A percentile compares a stretch with the other conserved stretches of the same genome.
phyloP scores from a whole-genome alignment of 2,329 filamentous ascomycete genomes.

The Hypoxylon sp. region DNA sequence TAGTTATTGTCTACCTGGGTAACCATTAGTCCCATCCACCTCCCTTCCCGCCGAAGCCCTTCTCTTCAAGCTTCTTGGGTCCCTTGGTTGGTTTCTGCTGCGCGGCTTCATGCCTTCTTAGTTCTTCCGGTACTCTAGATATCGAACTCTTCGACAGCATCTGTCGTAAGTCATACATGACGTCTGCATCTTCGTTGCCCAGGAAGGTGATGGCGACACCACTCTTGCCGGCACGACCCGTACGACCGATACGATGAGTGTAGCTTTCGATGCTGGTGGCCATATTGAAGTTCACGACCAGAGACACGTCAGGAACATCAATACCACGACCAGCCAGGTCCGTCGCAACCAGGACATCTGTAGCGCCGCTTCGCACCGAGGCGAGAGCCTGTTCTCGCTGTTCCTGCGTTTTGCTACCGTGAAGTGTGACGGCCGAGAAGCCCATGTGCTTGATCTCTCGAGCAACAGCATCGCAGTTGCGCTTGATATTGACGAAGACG shows the following conservation, averaged over 20 bases:
- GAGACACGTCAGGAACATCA: slow-evolving; percentile 91
- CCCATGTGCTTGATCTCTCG: slow-evolving; percentile 95
- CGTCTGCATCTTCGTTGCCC: slow-evolving; percentile 88
- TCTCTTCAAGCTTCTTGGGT: slow-evolving; percentile 49
- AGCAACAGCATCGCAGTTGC: slow-evolving; percentile 95
- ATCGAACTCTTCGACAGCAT: slow-evolving; percentile 93
- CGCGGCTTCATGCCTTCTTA: slow-evolving; percentile 89
- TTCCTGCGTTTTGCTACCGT: slow-evolving; percentile 97
- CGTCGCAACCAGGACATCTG: slow-evolving; percentile 92
- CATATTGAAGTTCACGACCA: slow-evolving; percentile 99
- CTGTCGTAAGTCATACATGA: slow-evolving; percentile 94
- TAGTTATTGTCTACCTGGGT: slow-evolving; percentile 9
- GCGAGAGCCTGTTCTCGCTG: slow-evolving; percentile 94
- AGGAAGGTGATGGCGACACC: slow-evolving; percentile 97
- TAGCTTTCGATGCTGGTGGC: slow-evolving; percentile 92
- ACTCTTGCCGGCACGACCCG: slow-evolving; percentile 95
- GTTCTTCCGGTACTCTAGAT: slow-evolving; percentile 89
- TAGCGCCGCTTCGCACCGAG: slow-evolving; percentile 82
- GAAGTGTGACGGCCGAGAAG: slow-evolving; percentile 88
- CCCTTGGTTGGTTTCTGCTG: slow-evolving; percentile 77
- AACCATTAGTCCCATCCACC: slow-evolving; percentile 32
- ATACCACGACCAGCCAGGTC: slow-evolving; percentile 98
- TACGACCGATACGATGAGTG: slow-evolving; percentile 96
- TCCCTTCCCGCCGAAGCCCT: slow-evolving; percentile 37
- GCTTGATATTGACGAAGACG: slow-evolving; percentile 99